A percentile compares a stretch with the other conserved stretches of the same genome.
Evolutionary conservation across 768 basidiomycete genomes (phyloP).

Genomic region (Hericium coralloides): DNA sequence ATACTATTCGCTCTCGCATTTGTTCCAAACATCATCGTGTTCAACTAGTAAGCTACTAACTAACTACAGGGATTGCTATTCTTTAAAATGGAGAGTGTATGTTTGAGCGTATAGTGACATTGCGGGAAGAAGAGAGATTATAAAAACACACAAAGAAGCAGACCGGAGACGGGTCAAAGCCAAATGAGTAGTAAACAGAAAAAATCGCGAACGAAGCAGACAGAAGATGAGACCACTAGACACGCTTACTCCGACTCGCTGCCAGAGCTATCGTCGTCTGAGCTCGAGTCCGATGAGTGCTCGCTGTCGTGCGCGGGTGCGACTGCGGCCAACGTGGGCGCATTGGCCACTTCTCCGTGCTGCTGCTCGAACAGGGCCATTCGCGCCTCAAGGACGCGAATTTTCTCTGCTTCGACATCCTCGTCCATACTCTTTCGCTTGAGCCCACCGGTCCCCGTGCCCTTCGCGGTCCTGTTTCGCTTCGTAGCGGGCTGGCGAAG

Average conservation of each 20-base stretch:
- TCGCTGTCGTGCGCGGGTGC: constrained; percentile 51
- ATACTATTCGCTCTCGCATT: background rate
- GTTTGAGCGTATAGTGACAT: constrained; percentile 9
- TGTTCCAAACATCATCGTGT: constrained; percentile 7
- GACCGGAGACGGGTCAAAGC: background rate
- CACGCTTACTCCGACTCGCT: constrained; percentile 70
- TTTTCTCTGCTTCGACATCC: constrained; percentile 92
- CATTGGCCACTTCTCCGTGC: constrained; percentile 27
- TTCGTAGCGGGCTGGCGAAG: constrained; percentile 47
- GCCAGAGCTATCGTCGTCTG: constrained; percentile 71
- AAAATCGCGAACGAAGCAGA: background rate
- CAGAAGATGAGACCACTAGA: background rate
- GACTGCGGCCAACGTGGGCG: constrained; percentile 28
- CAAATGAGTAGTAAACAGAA: constrained; percentile 1
- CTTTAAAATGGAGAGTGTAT: constrained; percentile 23
- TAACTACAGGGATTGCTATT: constrained; percentile 21
- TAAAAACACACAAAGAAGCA: constrained; percentile 11
- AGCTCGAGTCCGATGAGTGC: constrained; percentile 73
- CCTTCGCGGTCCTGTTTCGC: constrained; percentile 63
- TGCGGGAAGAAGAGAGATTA: constrained; percentile 16
- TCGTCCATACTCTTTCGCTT: constrained; percentile 97
- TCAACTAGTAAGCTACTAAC: constrained; percentile 16
- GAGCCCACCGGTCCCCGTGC: constrained; percentile 80
- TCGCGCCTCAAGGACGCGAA: constrained; percentile 81
- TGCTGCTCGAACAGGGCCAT: constrained; percentile 72